phyloP scores from a whole-genome alignment of 805 yeast species.

The Candida ficus region DNA sequence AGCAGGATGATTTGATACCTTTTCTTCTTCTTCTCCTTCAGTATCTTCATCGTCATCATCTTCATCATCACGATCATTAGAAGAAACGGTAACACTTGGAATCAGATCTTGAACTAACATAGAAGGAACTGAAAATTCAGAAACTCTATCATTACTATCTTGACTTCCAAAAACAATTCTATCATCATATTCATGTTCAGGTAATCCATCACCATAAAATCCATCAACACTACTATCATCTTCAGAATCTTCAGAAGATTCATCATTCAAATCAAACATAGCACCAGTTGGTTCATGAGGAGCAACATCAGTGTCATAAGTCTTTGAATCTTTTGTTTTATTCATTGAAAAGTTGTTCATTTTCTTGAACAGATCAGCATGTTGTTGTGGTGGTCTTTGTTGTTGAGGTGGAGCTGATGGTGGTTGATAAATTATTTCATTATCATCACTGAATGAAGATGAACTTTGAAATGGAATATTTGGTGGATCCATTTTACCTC shows the following conservation, averaged over 20 bases:
- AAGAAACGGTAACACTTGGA: neutral
- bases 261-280: conserved; percentile 8
- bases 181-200: conserved; percentile 8
- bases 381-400: neutral
- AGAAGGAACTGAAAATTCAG: conserved; percentile 15
- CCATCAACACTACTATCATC: conserved; percentile 4
- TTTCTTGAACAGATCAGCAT: conserved; percentile 6
- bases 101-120: conserved; percentile 9
- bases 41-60: neutral
- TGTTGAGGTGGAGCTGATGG: no score
- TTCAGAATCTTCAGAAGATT: conserved; percentile 8
- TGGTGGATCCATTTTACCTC: conserved; percentile 5
- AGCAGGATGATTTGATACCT: neutral
- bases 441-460: neutral
- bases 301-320: conserved; percentile 14
- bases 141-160: conserved; percentile 5
- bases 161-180: conserved; percentile 12
- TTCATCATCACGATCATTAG: neutral
- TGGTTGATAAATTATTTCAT: neutral
- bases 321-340: conserved; percentile 9
- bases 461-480: conserved; percentile 1
- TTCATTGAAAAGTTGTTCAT: conserved; percentile 20
- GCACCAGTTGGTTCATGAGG: conserved; percentile 17
- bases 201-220: conserved; percentile 5
- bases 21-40: no score